Base-by-base conservation (phyloP, 2,329 filamentous ascomycete species). In the Raffaelea deltoideospora region DNA sequence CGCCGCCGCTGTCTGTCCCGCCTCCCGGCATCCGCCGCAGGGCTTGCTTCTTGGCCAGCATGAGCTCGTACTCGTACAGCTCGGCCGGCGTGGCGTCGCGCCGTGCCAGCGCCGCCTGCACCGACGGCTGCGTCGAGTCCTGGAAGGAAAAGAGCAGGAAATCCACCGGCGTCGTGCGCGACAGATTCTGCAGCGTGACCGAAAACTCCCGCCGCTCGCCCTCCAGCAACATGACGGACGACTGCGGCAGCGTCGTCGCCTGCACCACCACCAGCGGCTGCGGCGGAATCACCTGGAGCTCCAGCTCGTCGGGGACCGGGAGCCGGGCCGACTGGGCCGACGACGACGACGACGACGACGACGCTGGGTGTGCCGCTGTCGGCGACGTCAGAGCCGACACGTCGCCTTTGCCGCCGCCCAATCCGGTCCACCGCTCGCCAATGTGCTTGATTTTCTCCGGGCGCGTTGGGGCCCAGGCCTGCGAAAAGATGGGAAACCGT, bases 141-240 rank as follows among this genome's bases (percentile, higher is more conserved):
- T 86, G 78, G 53, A 93, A 93, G 0, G 84, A 87, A 41, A 95
- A 85, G 20, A 90, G 67, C 26, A 95, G 61, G 38, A 96, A 78
- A 50, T 94, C 84, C 1, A 84, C 83, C 2, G 83, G 65, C 2
- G 79, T 86, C 1, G 65, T 61, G 7, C 52, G 46, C 1, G 85
- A 90, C 9, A 74, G 63, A 45, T 98, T 98, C 45, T 80, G 72
- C 13, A 96, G 60, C 0, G 80, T 87, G 14, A 95, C 68, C 0
- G 72, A 78, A 50, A 96, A 92, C 1, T 64, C 63, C 47, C 76
- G 78, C 18, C 70, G 72, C 56, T 98, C 88, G 31, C 90, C 90
- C 58, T 96, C 88, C 6, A 98, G 65, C 10, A 98, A 69, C 86
- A 94, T 95, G 26, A 94, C 63, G 10, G 85, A 82, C 18, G 81